Evolutionary conservation across 306 rosid genomes (phyloP), one percentile per base, ranked within the genome.

Genomic region (Begonia loranthoides): DNA sequence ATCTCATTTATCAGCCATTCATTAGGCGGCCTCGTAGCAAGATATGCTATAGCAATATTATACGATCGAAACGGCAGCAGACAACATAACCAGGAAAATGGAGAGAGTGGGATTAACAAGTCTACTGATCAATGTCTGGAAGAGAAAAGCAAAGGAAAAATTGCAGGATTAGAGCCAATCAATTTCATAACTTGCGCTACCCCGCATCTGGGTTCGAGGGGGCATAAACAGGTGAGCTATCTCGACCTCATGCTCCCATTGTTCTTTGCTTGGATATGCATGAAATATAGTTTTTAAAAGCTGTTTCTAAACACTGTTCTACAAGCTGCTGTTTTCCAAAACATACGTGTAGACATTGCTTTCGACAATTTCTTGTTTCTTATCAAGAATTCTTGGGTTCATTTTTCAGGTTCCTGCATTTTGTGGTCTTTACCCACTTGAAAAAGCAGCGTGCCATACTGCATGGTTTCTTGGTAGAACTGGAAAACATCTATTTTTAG

Each of bases 121-220:
- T 66, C 68, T 33, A 66, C 63, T 52, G 68, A 76, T 63, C 68
- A 61, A 44, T 34, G 57, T 49, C 52, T n/a, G 56, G 79, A 62
- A 61, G 77, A 55, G 55, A 64, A 51, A 34, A n/a, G 40, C 40
- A 47, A 47, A 69, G 64, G 76, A 2, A 82, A 70, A 78, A 76
- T 85, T 70, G 95, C 95, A 58, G 95, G 95, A 47, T 56, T 89
- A 51, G 85, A 78, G 67, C 90, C 97, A 1, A 44, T 85, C 51
- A 89, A 85, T 68, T 89, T 85, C 66, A 79, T 89, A 55, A 76
- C 87, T 38, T 70, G 55, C 9, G 97, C 95, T 12, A 82, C 97
- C 4, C 97, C 97, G 16, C 95, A 89, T 68, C 90, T 89, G 10
- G 97, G 97, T 66, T 66, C 95, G 51, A 68, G 94, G 70, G 95